Percentiles rank a stretch among this genome's conserved stretches.
These are phyloP conservation scores for Lathyrus oleraceus DNA, from an alignment of 306 rosid genomes.

Conservation along the genomic window DNA sequence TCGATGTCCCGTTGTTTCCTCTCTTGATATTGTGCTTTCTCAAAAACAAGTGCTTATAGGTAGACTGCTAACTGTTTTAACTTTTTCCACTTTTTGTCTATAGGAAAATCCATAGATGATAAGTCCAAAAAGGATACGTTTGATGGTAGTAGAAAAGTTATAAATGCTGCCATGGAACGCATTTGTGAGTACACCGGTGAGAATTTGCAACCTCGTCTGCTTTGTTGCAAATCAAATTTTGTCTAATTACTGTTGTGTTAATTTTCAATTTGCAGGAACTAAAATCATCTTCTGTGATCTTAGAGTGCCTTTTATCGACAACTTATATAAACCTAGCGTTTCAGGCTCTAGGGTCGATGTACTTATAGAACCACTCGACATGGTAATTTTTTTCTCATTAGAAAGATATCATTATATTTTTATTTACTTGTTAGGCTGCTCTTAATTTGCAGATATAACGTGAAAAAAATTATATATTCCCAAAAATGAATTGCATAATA, in stretches of 20 bases:
- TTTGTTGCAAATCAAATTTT: constrained; percentile 35
- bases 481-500: constrained; percentile 1
- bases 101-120: constrained; percentile 71
- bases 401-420: constrained; percentile 13
- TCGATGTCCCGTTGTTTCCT: not conserved
- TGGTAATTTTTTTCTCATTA: constrained; percentile 51
- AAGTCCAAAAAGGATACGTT: constrained; percentile 79
- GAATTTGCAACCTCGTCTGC: constrained; percentile 21
- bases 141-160: constrained; percentile 86
- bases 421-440: constrained; percentile 12
- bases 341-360: constrained; percentile 77
- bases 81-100: constrained; percentile 23
- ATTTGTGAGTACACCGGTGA: constrained; percentile 92
- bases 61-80: constrained; percentile 22
- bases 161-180: constrained; percentile 84
- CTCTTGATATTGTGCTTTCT: constrained; percentile 11
- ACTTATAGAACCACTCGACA: constrained; percentile 81
- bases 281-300: constrained; percentile 93
- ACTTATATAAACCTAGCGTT: constrained; percentile 82
- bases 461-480: constrained; percentile 5
- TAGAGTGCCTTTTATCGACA: constrained; percentile 82
- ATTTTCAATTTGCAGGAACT: constrained; percentile 70
- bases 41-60: not conserved
- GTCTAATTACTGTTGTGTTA: constrained; percentile 14
- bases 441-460: constrained; percentile 30